phyloP scores from a whole-genome alignment of 164 flowering plant genomes.

The Magnolia sinica region DNA sequence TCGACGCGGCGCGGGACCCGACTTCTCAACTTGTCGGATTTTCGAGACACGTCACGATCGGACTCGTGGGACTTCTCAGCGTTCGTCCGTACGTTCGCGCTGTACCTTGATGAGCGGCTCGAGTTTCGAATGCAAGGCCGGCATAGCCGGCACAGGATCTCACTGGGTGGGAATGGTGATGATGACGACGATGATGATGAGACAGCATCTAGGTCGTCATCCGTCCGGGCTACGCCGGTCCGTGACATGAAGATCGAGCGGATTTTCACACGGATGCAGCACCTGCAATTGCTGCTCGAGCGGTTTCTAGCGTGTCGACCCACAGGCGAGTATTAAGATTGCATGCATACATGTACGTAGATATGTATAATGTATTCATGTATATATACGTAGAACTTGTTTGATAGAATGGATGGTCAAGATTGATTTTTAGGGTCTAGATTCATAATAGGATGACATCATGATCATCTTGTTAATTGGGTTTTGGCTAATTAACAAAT shows the following conservation, averaged over 20 bases:
- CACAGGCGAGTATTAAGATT: slow-evolving; percentile 22
- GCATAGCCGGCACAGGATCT: slow-evolving; percentile 28
- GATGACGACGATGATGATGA: background rate
- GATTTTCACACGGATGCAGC: slow-evolving; percentile 51
- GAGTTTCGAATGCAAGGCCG: slow-evolving; percentile 65
- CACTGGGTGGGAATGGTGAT: background rate
- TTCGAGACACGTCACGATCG: slow-evolving; percentile 53
- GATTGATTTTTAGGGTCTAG: no score
- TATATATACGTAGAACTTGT: no score
- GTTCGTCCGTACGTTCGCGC: slow-evolving; percentile 68
- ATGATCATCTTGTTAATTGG: no score
- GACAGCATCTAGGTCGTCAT: background rate
- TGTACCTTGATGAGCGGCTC: slow-evolving; percentile 74
- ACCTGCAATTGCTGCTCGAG: slow-evolving; percentile 71
- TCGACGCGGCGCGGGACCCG: slow-evolving; percentile 79
- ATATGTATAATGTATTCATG: no score
- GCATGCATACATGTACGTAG: no score
- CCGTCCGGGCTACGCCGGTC: slow-evolving; percentile 34
- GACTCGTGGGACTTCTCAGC: slow-evolving; percentile 86
- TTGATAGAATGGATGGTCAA: no score
- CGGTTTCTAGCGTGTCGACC: slow-evolving; percentile 85
- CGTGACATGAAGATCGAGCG: slow-evolving; percentile 48
- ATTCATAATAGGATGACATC: no score
- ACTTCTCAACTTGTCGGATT: slow-evolving; percentile 80
- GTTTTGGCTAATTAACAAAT: no score